Evolutionary conservation across 129 eudicot species (phyloP), one percentile per base, ranked within the genome.

Genomic region (Heracleum sosnowskyi): DNA sequence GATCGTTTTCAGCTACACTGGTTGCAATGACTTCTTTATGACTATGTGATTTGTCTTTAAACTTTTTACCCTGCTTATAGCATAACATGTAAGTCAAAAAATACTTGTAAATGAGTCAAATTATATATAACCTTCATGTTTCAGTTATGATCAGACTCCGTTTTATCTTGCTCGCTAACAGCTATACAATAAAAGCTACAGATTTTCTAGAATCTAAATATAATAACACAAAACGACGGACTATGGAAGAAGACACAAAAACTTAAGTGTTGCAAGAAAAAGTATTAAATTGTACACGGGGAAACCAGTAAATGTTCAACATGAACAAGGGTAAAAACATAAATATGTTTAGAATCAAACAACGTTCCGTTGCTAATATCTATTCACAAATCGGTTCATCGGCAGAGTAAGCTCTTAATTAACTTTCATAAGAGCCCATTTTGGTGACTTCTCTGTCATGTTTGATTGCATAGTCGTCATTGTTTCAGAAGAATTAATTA

Each of bases 61-160:
- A 95, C 87, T 95, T 95, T 82, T 90, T 95, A 64, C 96, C 97
- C 99, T 92, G 84, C 51, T 77, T 36, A 36, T 36, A 34, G 11
- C 10, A 20, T 36, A 69, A 69, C 22, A 18, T 18, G 37, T 41
- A 16, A 35, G 74, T 69, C 5, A 69, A 11, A 34, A 69, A 17
- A 35, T 33, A 35, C 5, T 1, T 29, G 37, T 63, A 63, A 63
- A 28, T 12, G 70, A 63, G 5, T 62, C 69, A 11, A 31, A 29
- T 60, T n/a, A 26, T 1, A 29, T 29, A 15, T 0, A 29, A 28
- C 12, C 7, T 28, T 28, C 36, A 63, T 18, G 10, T 49, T 49
- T 49, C 6, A 18, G n/a, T 18, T 18, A 49, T 20, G 60, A 49
- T 22, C 60, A 49, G n/a, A 49, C n/a, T 4, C 0, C n/a, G 6